Percentiles rank a stretch among this genome's conserved stretches.
phyloP scores from a whole-genome alignment of 108 stramenopile genomes.

The Nitzschia sp. region DNA sequence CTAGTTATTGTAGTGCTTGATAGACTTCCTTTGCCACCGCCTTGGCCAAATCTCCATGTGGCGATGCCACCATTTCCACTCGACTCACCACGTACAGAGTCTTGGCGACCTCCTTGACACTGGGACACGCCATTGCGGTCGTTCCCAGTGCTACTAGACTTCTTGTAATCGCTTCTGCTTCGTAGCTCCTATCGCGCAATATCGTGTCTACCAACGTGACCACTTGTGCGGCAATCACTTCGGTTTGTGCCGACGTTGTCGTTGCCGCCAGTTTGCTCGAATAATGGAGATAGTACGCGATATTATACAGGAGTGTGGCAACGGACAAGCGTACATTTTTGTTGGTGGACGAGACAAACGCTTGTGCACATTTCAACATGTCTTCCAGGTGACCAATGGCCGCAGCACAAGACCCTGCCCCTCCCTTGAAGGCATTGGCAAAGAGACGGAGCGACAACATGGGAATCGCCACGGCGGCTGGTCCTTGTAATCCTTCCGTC shows the following conservation, averaged over 20 bases:
- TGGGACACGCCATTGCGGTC: constrained; percentile 46
- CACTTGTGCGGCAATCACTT: constrained; percentile 37
- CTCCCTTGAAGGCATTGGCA: constrained; percentile 78
- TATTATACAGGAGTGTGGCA: constrained; percentile 76
- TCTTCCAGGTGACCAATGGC: constrained; percentile 32
- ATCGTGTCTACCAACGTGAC: constrained; percentile 50
- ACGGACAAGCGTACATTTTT: constrained; percentile 84
- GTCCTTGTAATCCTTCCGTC: constrained; percentile 36
- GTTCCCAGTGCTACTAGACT: constrained; percentile 76
- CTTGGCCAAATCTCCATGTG: constrained; percentile 61
- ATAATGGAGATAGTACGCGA: constrained; percentile 59
- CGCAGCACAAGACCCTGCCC: constrained; percentile 66
- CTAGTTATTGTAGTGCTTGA: constrained; percentile 26
- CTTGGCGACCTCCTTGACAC: constrained; percentile 60
- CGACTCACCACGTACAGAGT: constrained; percentile 55
- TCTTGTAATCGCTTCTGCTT: constrained; percentile 66
- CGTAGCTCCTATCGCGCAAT: constrained; percentile 56
- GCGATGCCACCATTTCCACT: constrained; percentile 65
- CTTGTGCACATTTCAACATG: constrained; percentile 55
- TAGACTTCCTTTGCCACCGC: constrained; percentile 73
- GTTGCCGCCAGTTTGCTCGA: constrained; percentile 5
- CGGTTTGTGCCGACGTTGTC: constrained; percentile 11
- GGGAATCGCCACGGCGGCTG: constrained; percentile 78
- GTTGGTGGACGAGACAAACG: constrained; percentile 55
- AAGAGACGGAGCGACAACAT: constrained; percentile 81